Percentiles rank a stretch among this genome's conserved stretches.
Evolutionary conservation across 495 filamentous ascomycete genomes (phyloP).

Genomic region (Neurospora sp.): DNA sequence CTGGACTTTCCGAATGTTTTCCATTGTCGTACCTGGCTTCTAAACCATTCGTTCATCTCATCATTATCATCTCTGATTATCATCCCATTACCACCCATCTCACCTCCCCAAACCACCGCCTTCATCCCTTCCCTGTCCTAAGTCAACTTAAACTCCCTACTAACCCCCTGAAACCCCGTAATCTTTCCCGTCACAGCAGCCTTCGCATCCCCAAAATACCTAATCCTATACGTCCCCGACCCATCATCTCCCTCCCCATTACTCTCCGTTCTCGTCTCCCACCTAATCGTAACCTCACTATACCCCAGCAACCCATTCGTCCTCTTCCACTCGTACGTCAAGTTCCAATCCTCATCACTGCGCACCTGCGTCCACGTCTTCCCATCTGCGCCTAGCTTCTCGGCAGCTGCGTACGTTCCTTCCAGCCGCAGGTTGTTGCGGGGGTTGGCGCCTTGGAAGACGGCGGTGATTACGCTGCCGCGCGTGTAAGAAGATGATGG

Average conservation of each 20-base stretch:
- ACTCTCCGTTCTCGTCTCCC: constrained; percentile 55
- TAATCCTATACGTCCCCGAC: constrained; percentile 65
- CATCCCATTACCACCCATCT: neutral
- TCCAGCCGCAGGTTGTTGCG: constrained; percentile 79
- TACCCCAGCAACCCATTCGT: constrained; percentile 62
- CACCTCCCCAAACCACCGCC: neutral
- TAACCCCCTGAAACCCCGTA: constrained; percentile 62
- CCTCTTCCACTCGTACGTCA: constrained; percentile 74
- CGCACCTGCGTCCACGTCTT: constrained; percentile 57
- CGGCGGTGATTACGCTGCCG: constrained; percentile 55
- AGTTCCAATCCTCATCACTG: constrained; percentile 68
- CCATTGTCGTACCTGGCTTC: neutral
- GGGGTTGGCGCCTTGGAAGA: constrained; percentile 84
- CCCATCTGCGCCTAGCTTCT: constrained; percentile 38
- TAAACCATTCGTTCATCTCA: neutral
- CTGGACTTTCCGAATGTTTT: neutral
- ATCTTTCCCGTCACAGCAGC: constrained; percentile 60
- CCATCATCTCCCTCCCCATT: constrained; percentile 44
- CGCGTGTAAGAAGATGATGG: constrained; percentile 44
- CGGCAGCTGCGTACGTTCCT: constrained; percentile 71
- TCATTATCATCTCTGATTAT: neutral
- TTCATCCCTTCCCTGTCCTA: constrained; percentile 4
- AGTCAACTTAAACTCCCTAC: constrained; percentile 47
- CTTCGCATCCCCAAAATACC: constrained; percentile 71
- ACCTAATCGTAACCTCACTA: constrained; percentile 66